These are phyloP conservation scores for Hygrophorus pudorinus DNA, from an alignment of 768 basidiomycete genomes.

Conservation along the genomic window DNA sequence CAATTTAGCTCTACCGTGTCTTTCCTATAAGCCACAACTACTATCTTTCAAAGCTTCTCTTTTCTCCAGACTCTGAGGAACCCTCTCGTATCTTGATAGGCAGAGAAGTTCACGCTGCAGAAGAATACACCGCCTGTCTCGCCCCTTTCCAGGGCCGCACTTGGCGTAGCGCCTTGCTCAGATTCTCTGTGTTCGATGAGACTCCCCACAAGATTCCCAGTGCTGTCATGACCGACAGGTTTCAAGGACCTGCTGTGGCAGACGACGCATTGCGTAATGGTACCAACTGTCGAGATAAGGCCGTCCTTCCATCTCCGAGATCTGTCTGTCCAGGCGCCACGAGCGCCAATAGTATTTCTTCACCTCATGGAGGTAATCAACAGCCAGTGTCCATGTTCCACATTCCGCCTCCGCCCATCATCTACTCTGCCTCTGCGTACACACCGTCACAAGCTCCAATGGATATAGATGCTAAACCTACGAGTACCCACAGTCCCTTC, in stretches of 20 bases:
- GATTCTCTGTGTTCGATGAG: constrained; percentile 53
- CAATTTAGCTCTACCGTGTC: constrained; percentile 52
- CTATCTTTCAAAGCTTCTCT: constrained; percentile 58
- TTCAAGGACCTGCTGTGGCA: too few species aligned
- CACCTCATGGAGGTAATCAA: background rate
- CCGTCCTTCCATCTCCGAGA: background rate
- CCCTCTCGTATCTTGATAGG: constrained; percentile 51
- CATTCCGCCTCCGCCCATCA: constrained; percentile 26
- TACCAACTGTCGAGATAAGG: background rate
- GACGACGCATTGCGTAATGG: too few species aligned
- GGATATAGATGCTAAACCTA: constrained; percentile 14
- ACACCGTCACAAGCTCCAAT: constrained; percentile 14
- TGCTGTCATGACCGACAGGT: background rate
- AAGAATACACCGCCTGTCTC: constrained; percentile 47
- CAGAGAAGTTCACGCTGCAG: constrained; percentile 44
- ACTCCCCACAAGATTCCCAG: constrained; percentile 27
- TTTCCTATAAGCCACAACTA: constrained; percentile 54
- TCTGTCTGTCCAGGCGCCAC: background rate
- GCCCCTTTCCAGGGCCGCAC: constrained; percentile 37
- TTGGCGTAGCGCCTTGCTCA: constrained; percentile 52
- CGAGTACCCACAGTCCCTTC: constrained; percentile 2
- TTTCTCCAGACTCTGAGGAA: constrained; percentile 50
- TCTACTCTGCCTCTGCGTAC: constrained; percentile 19
- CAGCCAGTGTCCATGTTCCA: constrained; percentile 19
- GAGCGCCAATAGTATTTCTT: background rate